Evolutionary conservation across 2,329 filamentous ascomycete genomes (phyloP), one percentile per base, ranked within the genome.

Genomic region (Pseudogymnoascus sp.): DNA sequence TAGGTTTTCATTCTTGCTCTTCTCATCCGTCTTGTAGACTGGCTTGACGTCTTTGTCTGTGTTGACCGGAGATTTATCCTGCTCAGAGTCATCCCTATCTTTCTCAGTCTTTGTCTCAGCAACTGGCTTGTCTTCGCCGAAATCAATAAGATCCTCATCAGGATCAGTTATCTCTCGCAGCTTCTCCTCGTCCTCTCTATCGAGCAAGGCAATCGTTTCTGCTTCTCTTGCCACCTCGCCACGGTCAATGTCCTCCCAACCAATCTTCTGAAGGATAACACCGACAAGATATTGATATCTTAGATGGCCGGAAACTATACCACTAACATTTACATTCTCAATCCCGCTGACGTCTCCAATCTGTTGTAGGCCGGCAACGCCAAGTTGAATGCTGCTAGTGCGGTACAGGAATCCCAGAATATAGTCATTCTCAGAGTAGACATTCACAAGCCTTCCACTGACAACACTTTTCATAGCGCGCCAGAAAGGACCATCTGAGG

Each of bases 351-450:
- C 84, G 7, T 81, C 83, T 63, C 85, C 76, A 23, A 96, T 84
- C 33, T 85, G 81, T 72, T 96, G 89, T 1, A 97, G 78, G 0
- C 93, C 93, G 0, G 92, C 92, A 43, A 96, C 85, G 3, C 93
- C 93, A 41, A 90, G 82, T 66, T 95, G 88, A 28, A 96, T 83
- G 63, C 88, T 92, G 41, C 89, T 91, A 2, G 91, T 88, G 49
- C 93, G 86, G 73, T 97, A 96, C 16, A 96, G 79, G 72, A 96
- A 93, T 0, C 86, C 92, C 1, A 97, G 84, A 33, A 97, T 86
- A 70, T 91, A 90, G 74, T 97, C 93, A 64, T 95, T 93, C 61
- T 88, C 86, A 1, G 90, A 93, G 75, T 88, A 96, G 7, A 93
- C 91, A 69, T 97, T 97, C 69, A 96, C 88, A 6, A 96, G 81